phyloP scores from a whole-genome alignment of 129 eudicot genomes.

The Flaveria bidentis region DNA sequence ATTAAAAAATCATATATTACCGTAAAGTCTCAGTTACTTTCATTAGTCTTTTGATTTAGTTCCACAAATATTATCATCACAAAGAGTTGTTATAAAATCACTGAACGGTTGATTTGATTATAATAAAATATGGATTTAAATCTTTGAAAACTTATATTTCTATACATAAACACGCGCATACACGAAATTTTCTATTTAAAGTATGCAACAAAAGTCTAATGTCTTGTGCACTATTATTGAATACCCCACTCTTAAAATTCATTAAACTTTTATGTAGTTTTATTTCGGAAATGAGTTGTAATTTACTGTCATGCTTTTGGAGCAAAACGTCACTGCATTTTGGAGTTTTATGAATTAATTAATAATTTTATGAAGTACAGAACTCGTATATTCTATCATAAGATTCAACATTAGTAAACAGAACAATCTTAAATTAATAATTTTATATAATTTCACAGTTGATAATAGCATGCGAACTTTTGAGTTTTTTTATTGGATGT shows the following conservation, averaged over 20 bases:
- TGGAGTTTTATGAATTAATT: background rate
- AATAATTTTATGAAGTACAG: background rate
- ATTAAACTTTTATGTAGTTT: background rate
- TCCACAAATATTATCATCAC: no score
- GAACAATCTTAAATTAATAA: background rate
- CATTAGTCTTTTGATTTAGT: no score
- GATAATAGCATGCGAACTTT: background rate
- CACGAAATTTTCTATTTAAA: background rate
- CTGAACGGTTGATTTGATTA: no score
- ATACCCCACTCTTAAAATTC: background rate
- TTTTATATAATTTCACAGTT: background rate
- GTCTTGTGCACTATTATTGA: slow-evolving; percentile 16
- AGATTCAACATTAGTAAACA: background rate
- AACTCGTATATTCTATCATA: background rate
- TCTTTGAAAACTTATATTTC: background rate
- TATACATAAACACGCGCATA: background rate
- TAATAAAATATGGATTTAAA: no score
- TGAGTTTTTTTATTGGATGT: no score
- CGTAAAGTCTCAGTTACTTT: no score
- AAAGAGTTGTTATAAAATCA: no score
- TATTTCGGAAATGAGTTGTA: slow-evolving; percentile 8
- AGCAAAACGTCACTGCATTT: background rate
- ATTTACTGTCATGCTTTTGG: background rate
- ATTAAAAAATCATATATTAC: no score
- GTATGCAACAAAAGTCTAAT: slow-evolving; percentile 14